Evolutionary conservation across 139 green algal species (phyloP), one percentile per base, ranked within the genome.

Genomic region (Coelastrella sp.): DNA sequence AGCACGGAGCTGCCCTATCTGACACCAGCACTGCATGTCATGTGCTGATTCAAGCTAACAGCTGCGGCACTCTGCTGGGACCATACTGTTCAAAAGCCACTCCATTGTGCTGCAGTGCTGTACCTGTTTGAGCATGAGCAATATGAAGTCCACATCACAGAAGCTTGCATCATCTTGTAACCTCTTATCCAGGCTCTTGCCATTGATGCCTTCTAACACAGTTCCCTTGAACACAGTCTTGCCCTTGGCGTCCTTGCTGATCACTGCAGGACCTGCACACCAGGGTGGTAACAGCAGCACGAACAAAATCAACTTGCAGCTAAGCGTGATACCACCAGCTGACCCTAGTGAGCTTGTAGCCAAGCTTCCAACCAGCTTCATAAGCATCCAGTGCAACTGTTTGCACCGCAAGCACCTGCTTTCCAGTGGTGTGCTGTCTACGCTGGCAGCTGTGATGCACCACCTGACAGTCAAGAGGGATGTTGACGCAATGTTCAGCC

Each of bases 141-240:
- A 22, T 16, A 86, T 64, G 60, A 86, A 86, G 80, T 86, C 80
- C 14, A 86, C 68, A n/a, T 86, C 80, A 76, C 80, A 86, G 60
- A 86, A 86, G n/a, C 22, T 75, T 11, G n/a, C 3, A 20, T 86
- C 80, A 66, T 86, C 80, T 60, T 86, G 58, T 6, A 86, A 57
- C 22, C 80, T 66, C 80, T 86, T 86, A 60, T 86, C 80, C 14
- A 86, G n/a, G 22, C 80, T 86, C 22, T 76, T 60, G n/a, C 80
- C 80, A 2, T 75, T 86, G 7, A 86, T 20, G 4, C 60, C 80
- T 14, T 86, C 60, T 4, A 86, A 60, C 60, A 86, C 80, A 61
- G 22, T 23, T 8, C 80, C 80, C 80, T 66, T 76, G 80, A 86
- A 86, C 60, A 20, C 17, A 16, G 59, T 20, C 80, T 32, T 22